Conservation (phyloP, 768 basidiomycete species). For the Leucocoprinus sp. region DNA sequence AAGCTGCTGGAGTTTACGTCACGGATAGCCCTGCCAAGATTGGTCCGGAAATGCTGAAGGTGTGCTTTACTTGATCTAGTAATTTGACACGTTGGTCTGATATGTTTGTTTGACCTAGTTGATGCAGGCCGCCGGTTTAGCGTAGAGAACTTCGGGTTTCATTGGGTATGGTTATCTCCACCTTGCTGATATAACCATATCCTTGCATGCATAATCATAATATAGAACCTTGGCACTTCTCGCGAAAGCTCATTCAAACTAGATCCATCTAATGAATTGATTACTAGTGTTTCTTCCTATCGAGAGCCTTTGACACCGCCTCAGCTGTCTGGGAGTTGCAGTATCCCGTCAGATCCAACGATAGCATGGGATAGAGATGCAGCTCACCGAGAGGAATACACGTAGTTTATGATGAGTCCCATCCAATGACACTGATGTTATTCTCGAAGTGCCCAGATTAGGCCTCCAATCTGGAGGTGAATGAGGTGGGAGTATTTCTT, state of each 20-base stretch:
- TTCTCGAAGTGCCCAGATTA: too few relatives aligned
- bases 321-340: too few relatives aligned
- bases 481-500: constrained; percentile 19
- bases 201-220: not conserved
- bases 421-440: too few relatives aligned
- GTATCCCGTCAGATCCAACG: too few relatives aligned
- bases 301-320: too few relatives aligned
- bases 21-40: constrained; percentile 96
- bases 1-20: constrained; percentile 88
- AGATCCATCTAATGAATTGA: not conserved
- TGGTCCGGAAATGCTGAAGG: constrained; percentile 84
- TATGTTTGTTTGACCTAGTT: constrained; percentile 37
- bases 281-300: too few relatives aligned
- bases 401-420: too few relatives aligned
- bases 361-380: too few relatives aligned
- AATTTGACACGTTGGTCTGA: not conserved
- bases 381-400: too few relatives aligned
- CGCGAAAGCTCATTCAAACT: not conserved
- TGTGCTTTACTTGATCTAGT: constrained; percentile 22
- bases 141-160: constrained; percentile 23
- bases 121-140: constrained; percentile 71
- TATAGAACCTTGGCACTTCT: not conserved
- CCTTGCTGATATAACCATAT: not conserved
- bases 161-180: constrained; percentile 1
- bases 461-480: too few relatives aligned